phyloP scores from a whole-genome alignment of 768 basidiomycete species.

The Panus rudis region DNA sequence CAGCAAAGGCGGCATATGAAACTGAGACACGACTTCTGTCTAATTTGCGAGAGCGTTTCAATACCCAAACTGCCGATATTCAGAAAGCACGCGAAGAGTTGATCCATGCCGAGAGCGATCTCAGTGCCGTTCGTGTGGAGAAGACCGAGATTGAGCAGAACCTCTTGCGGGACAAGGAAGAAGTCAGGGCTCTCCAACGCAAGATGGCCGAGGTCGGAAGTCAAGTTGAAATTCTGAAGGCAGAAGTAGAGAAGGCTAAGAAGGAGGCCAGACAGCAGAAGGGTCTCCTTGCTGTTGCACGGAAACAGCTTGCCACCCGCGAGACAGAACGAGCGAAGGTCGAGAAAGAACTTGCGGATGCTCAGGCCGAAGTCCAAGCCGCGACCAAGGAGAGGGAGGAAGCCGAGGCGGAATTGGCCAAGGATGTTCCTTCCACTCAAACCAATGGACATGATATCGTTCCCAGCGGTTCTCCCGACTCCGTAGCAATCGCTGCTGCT shows the following conservation, averaged over 20 bases:
- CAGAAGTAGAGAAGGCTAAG: constrained; percentile 77
- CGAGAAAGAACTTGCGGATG: constrained; percentile 68
- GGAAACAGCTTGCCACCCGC: constrained; percentile 84
- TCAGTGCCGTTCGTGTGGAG: constrained; percentile 82
- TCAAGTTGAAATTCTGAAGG: constrained; percentile 63
- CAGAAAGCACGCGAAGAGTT: constrained; percentile 68
- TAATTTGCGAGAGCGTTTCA: constrained; percentile 61
- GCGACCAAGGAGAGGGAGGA: constrained; percentile 50
- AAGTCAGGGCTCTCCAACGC: constrained; percentile 77
- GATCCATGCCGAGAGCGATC: constrained; percentile 86
- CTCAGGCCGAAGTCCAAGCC: constrained; percentile 43
- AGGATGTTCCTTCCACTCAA: constrained; percentile 19
- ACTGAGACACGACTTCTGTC: constrained; percentile 68
- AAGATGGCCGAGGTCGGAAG: constrained; percentile 76
- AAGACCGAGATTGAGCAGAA: constrained; percentile 87
- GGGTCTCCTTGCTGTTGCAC: constrained; percentile 88
- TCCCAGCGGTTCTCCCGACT: constrained; percentile 29
- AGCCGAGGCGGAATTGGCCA: constrained; percentile 44
- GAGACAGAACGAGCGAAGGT: constrained; percentile 69
- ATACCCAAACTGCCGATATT: constrained; percentile 63
- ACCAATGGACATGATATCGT: constrained; percentile 13
- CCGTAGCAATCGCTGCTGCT: constrained; percentile 51
- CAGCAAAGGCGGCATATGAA: constrained; percentile 81
- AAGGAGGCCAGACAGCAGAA: constrained; percentile 97
- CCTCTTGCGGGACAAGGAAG: constrained; percentile 90